phyloP scores from a whole-genome alignment of 2,329 filamentous ascomycete species.

The Talaromyces verruculosus region DNA sequence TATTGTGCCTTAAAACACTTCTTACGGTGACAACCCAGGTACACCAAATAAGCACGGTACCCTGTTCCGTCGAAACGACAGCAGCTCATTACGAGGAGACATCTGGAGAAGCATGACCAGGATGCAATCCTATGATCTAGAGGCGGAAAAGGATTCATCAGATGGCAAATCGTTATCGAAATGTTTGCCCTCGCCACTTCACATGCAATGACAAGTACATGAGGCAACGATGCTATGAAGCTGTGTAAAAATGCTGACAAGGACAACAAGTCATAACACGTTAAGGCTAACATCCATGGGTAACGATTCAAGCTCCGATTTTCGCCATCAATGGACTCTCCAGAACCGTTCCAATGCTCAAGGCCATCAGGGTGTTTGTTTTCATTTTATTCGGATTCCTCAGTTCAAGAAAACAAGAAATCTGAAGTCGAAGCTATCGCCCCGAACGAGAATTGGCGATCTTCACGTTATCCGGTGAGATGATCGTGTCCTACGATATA shows the following conservation, averaged over 20 bases:
- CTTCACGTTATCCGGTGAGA: not conserved
- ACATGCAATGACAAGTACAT: not conserved
- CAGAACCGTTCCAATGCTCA: constrained; percentile 33
- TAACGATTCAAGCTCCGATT: constrained; percentile 2
- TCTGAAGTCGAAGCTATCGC: not conserved
- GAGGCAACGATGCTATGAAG: not conserved
- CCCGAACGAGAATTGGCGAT: not conserved
- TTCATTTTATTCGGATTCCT: not conserved
- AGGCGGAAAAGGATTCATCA: not conserved
- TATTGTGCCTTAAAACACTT: not conserved
- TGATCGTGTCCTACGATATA: not conserved
- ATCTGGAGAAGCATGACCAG: not conserved
- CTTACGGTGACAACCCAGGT: not conserved
- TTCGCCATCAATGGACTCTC: constrained; percentile 32
- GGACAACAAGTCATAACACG: not conserved
- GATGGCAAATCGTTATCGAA: not conserved
- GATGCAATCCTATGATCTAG: not conserved
- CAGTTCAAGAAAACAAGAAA: not conserved
- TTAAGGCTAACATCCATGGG: not conserved
- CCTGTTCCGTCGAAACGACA: not conserved
- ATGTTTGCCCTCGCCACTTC: not conserved
- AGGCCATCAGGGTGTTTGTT: not conserved
- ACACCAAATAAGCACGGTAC: not conserved
- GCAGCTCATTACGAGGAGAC: not conserved
- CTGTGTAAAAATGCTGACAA: not conserved